A percentile compares a stretch with the other conserved stretches of the same genome.
phyloP scores from a whole-genome alignment of 768 basidiomycete genomes.

The Kwoniella heveanensis region DNA sequence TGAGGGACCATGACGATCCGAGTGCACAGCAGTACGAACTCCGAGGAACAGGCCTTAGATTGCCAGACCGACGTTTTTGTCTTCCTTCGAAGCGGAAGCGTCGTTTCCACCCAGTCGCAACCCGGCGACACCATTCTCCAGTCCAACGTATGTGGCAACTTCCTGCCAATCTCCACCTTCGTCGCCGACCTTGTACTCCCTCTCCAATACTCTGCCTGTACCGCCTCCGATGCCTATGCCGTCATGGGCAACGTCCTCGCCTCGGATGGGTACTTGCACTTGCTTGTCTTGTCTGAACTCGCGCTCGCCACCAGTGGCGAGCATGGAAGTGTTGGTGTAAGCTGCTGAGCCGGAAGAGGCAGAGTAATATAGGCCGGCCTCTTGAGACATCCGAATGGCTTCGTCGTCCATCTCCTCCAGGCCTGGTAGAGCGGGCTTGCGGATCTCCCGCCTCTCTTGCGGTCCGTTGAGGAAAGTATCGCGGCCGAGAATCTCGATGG shows the following conservation, averaged over 20 bases:
- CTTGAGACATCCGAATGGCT: constrained; percentile 14
- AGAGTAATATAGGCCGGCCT: constrained; percentile 5
- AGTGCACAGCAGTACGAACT: too few species aligned
- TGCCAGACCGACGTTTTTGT: background rate
- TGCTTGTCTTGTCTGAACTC: constrained; percentile 5
- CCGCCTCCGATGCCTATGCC: constrained; percentile 14
- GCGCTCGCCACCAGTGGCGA: background rate
- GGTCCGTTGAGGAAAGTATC: constrained; percentile 41
- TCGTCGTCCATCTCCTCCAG: constrained; percentile 23
- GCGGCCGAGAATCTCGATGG: constrained; percentile 49
- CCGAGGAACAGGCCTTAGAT: background rate
- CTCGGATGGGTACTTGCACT: constrained; percentile 4
- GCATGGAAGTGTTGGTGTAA: background rate
- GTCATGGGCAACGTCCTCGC: constrained; percentile 9
- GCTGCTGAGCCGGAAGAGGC: constrained; percentile 2
- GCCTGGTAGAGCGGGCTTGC: constrained; percentile 32
- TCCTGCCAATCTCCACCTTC: constrained; percentile 17
- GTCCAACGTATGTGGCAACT: constrained; percentile 11
- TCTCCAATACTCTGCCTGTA: constrained; percentile 14
- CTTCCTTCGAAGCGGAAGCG: background rate
- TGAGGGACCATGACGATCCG: too few species aligned
- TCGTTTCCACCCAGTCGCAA: background rate
- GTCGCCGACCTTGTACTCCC: constrained; percentile 7
- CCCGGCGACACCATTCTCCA: background rate
- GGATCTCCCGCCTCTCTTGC: constrained; percentile 29